Conservation (phyloP, 371 early-diverging fungal species). For the Mortierella polycephala region DNA sequence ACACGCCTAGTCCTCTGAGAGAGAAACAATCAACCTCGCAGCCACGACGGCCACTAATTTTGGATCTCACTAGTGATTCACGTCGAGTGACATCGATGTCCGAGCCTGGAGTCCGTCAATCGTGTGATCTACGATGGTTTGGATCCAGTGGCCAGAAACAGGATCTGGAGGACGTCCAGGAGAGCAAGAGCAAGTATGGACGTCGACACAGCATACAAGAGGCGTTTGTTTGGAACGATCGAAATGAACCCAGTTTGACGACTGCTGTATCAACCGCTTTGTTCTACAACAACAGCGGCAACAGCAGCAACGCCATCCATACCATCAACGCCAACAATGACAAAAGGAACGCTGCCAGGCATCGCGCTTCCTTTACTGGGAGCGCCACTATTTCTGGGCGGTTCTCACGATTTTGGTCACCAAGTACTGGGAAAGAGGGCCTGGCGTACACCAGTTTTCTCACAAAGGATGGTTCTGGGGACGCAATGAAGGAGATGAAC, state of each 20-base stretch:
- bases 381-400: conserved; percentile 50
- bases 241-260: conserved; percentile 1
- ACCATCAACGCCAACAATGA: no score
- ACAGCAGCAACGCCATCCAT: neutral
- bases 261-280: conserved; percentile 1
- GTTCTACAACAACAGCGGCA: neutral
- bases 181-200: neutral
- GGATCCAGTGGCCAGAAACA: conserved; percentile 2
- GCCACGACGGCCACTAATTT: conserved; percentile 8
- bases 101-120: conserved; percentile 12
- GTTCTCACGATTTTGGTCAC: conserved; percentile 42
- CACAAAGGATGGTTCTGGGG: conserved; percentile 15
- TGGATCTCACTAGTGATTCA: neutral
- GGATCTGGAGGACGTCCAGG: conserved; percentile 4
- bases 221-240: conserved; percentile 8
- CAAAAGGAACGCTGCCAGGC: conserved; percentile 2
- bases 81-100: conserved; percentile 7
- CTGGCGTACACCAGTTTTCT: conserved; percentile 5
- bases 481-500: neutral
- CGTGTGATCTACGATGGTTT: conserved; percentile 16
- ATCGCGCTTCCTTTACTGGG: conserved; percentile 28
- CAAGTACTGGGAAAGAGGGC: conserved; percentile 15
- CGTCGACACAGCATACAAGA: conserved; percentile 42
- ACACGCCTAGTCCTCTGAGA: neutral
- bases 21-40: neutral